These are phyloP conservation scores for Babesia ovis DNA, from an alignment of 169 alveolate species.

Conservation along the genomic window DNA sequence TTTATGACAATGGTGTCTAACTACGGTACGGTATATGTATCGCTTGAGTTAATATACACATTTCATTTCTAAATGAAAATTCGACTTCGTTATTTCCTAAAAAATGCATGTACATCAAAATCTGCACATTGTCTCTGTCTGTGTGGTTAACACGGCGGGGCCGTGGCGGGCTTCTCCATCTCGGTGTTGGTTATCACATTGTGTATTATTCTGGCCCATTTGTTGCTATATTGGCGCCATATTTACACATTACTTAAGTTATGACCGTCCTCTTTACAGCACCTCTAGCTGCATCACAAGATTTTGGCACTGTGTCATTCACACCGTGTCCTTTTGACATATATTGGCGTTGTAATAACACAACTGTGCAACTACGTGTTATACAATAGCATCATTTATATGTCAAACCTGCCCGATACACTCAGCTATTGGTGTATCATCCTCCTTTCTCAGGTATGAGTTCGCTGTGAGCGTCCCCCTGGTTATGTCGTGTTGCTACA, in stretches of 20 bases:
- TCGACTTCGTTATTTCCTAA: too few relatives aligned
- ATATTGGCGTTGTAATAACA: not conserved
- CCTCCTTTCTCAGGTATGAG: not conserved
- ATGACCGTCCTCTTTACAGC: not conserved
- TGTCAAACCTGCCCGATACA: not conserved
- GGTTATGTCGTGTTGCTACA: not conserved
- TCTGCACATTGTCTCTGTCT: too few relatives aligned
- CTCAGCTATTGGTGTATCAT: not conserved
- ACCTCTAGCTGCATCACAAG: not conserved
- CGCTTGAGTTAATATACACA: too few relatives aligned
- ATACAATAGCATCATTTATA: not conserved
- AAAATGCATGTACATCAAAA: too few relatives aligned
- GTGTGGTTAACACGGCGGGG: not conserved
- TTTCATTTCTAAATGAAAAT: too few relatives aligned
- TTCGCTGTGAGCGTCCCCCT: not conserved
- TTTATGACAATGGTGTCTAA: too few relatives aligned
- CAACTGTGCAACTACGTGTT: not conserved
- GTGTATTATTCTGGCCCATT: too few relatives aligned
- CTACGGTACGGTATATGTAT: too few relatives aligned
- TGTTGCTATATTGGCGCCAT: too few relatives aligned
- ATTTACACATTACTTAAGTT: too few relatives aligned
- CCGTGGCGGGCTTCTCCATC: not conserved
- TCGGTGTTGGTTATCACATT: not conserved
- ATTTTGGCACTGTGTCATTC: not conserved
- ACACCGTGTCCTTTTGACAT: not conserved